Base-by-base conservation (phyloP, 768 basidiomycete species). In the Leccinum sublutescens region DNA sequence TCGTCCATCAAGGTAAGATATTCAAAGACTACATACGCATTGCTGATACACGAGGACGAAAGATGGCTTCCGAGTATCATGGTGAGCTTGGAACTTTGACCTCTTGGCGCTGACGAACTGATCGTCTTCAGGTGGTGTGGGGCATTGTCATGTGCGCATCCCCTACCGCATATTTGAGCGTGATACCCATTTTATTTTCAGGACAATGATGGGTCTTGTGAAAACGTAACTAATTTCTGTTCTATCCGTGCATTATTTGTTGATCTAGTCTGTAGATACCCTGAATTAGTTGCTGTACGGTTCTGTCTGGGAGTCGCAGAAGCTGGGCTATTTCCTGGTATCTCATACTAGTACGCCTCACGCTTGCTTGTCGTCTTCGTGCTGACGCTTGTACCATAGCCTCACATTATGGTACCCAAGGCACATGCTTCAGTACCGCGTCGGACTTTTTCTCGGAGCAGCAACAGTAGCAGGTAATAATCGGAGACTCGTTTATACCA, bases 321-420 rank as follows among this genome's bases (percentile, higher is more conserved):
- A 72, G 85, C 86, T 6, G 87, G 89, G 2, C 68, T 89, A 10
- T 90, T 87, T 70, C 88, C 89, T 11, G 88, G 88, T 29, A 85
- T 89, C 10, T 80, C 82, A 0, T 91, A 88, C 74, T 90, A 87
- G 88, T 88, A 56, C 48, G 80, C 68, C 27, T 50, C 33, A 17
- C 8, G 19, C 19, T 6, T 5, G 14, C 1, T 9, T 25, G 5
- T 38, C 12, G 8, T 33, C 23, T 15, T 15, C n/a, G 9, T 29
- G 2, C 58, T 62, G 7, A 68, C 27, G 2, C 4, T 21, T 21
- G 23, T 2, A 3, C 43, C n/a, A 29, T 25, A 86, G 84, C 63
- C 73, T 89, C 23, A 85, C 84, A 5, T 71, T 87, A 23, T 89
- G 87, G 86, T 90, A 90, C 62, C 85, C 85, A 9, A 79, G 85